Conservation (phyloP, 2,329 filamentous ascomycete genomes). For the Fusarium euwallaceae region DNA sequence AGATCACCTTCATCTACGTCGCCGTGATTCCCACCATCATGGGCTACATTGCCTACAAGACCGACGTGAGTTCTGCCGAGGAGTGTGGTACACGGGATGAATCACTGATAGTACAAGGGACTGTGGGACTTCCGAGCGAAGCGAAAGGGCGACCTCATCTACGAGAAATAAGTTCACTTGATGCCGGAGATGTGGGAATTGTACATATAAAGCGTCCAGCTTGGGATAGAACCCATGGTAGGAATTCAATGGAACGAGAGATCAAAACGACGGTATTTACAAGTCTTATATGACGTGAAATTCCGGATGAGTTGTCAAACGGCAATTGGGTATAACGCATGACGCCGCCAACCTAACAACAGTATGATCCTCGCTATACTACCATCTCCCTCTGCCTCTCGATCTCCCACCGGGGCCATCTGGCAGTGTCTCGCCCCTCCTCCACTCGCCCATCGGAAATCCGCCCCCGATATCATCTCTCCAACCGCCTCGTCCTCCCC, state of each 20-base stretch:
- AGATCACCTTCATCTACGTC: slow-evolving; percentile 83
- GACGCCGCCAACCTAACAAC: slow-evolving; percentile 19
- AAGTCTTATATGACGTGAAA: slow-evolving; percentile 19
- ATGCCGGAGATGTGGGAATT: slow-evolving; percentile 42
- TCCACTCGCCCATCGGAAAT: slow-evolving; percentile 72
- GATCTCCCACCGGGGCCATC: slow-evolving; percentile 57
- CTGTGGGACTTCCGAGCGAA: slow-evolving; percentile 89
- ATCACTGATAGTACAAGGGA: slow-evolving; percentile 70
- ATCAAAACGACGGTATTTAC: slow-evolving; percentile 17
- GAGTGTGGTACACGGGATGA: background rate
- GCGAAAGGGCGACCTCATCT: slow-evolving; percentile 86
- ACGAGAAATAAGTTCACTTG: slow-evolving; percentile 73
- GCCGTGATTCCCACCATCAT: slow-evolving; percentile 78
- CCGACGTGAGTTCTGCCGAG: slow-evolving; percentile 77
- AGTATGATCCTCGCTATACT: slow-evolving; percentile 9
- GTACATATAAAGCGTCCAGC: slow-evolving; percentile 57
- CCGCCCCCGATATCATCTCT: slow-evolving; percentile 54
- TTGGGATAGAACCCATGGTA: slow-evolving; percentile 47
- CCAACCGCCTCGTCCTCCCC: slow-evolving; percentile 54
- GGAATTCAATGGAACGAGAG: slow-evolving; percentile 36
- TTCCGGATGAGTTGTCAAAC: slow-evolving; percentile 3
- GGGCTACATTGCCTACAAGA: slow-evolving; percentile 80
- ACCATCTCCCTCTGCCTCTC: slow-evolving; percentile 50
- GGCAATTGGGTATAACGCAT: slow-evolving; percentile 48
- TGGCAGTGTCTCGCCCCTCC: slow-evolving; percentile 73